These are phyloP conservation scores for Chlorella sp. DNA, from an alignment of 139 green algal species.

Conservation along the genomic window DNA sequence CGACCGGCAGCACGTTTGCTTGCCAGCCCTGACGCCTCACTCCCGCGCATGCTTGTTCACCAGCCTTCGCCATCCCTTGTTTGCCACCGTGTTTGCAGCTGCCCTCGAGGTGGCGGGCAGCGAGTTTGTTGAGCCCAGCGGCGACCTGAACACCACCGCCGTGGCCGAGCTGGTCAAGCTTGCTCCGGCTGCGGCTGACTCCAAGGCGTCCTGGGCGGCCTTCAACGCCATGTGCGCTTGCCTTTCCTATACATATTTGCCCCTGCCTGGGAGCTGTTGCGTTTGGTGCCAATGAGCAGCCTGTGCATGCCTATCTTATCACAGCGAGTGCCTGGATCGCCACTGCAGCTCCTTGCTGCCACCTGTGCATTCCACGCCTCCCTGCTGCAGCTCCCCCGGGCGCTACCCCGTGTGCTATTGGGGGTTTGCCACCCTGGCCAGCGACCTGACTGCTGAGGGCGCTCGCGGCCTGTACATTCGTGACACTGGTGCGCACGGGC, in stretches of 20 bases:
- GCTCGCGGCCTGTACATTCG: background rate
- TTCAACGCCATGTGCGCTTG: background rate
- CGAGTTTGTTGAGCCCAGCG: constrained; percentile 1
- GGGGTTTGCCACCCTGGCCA: background rate
- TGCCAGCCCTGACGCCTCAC: no score
- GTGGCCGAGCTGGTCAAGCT: background rate
- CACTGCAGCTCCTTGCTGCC: no score
- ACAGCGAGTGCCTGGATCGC: no score
- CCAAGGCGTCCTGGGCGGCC: background rate
- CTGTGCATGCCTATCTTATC: no score
- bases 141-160: background rate
- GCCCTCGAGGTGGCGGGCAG: background rate
- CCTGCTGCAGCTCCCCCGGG: background rate
- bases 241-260: no score
- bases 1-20: no score
- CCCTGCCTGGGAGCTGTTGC: no score
- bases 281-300: no score
- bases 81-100: no score
- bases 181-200: background rate
- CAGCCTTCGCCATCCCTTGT: no score
- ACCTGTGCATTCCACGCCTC: no score
- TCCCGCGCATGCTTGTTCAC: no score
- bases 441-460: background rate
- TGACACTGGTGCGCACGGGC: background rate
- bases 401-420: background rate